Evolutionary conservation across 306 rosid genomes (phyloP), one percentile per base, ranked within the genome.

Genomic region (Styphnolobium japonicum): DNA sequence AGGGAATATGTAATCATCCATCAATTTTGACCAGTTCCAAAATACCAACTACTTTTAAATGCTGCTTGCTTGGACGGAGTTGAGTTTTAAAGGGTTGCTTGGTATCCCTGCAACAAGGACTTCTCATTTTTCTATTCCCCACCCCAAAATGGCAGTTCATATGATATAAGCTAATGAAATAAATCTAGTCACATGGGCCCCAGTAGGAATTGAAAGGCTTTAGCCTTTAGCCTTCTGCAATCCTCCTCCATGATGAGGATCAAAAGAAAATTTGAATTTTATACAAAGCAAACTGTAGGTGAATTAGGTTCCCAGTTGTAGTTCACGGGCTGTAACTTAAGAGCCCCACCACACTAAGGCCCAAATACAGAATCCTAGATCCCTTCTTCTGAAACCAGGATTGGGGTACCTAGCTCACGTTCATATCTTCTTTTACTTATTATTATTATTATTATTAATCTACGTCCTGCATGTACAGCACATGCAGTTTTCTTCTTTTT

Each of bases 11-110:
- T 40, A 52, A 70, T 76, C 80, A 82, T 78, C 83, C 83, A 60
- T 87, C 84, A 43, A 79, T 49, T 90, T 89, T 90, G 97, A 91
- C 90, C 82, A 9, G 34, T 79, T 87, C 95, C 86, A 51, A 78
- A 86, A 18, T n/a, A n/a, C 89, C 89, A 84, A 79, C 88, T 10
- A 90, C 88, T 78, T 84, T 76, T 49, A n/a, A 78, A 64, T 56
- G 76, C 67, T 14, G 33, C 43, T 79, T 78, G 37, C 67, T 51
- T 60, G 74, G 75, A 71, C 79, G 71, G 80, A 60, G 80, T 62
- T 40, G 57, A 58, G 74, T 83, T 46, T 25, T 5, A 21, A 70
- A 43, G 62, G 85, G 80, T 86, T 86, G 94, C 97, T 90, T 89
- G 2, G 84, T 53, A 76, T 80, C 87, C 73, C 78, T 80, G 92